Base-by-base conservation (phyloP, 2,329 filamentous ascomycete genomes). In the Alternaria dauci region DNA sequence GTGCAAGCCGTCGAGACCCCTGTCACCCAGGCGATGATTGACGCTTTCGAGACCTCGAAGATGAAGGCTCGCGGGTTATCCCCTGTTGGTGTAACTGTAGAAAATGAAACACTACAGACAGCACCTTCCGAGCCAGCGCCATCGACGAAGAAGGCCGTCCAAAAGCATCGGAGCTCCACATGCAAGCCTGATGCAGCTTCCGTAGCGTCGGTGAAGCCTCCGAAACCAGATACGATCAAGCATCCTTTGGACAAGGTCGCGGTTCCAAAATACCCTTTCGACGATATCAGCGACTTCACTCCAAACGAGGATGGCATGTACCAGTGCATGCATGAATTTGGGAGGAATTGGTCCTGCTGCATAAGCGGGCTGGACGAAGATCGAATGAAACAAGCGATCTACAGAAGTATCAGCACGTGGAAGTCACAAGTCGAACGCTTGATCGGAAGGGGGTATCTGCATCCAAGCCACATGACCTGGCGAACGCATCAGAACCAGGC, bases 181-280 rank as follows among this genome's bases (percentile, higher is more conserved):
- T 2, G 14, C 7, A 5, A 11, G 11, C 4, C 44, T 3, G n/a
- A 0, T 9, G 8, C 16, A 9, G 9, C 16, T 12, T 0, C 11
- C 1, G 12, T n/a, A 20, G 6, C 1, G 14, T 20, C 20, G 4
- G 2, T 3, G 11, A 34, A 18, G 0, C 0, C 18, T n/a, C 25
- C 20, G 5, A 57, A 28, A 14, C 55, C 55, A 36, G 46, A 46
- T 20, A 43, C 28, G 30, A 23, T 30, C n/a, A 57, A 32, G 23
- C 38, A 46, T 18, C 20, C 12, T 4, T 16, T 8, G 4, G 55
- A 57, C 11, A 30, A 20, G 1, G 30, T 39, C 4, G 0, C 5
- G 0, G 55, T 57, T 2, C 55, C 47, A 9, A 25, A 9, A 9
- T 46, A 57, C 8, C 55, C 39, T 5, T 30, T 14, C 0, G 39